phyloP scores from a whole-genome alignment of 2,329 filamentous ascomycete genomes.

The Fusarium palustre region DNA sequence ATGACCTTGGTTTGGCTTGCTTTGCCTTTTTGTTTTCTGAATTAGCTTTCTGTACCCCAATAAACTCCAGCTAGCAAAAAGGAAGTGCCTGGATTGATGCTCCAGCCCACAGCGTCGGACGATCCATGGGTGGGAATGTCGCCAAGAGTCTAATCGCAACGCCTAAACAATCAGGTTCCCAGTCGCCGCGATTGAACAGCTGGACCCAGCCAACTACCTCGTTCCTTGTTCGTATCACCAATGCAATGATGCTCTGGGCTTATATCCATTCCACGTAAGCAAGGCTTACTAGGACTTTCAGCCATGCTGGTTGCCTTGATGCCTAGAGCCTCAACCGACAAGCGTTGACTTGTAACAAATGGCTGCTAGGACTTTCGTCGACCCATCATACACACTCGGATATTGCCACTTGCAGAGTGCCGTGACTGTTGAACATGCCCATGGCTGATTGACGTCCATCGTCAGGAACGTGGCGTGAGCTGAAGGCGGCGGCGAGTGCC shows the following conservation, averaged over 20 bases:
- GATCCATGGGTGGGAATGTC: constrained; percentile 27
- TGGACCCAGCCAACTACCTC: constrained; percentile 1
- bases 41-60: constrained; percentile 26
- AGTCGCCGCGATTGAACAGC: background rate
- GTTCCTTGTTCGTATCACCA: background rate
- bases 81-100: constrained; percentile 34
- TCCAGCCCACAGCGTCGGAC: constrained; percentile 23
- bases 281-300: constrained; percentile 23
- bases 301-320: constrained; percentile 29
- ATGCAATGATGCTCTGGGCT: background rate
- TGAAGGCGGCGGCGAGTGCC: constrained; percentile 30
- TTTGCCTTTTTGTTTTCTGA: constrained; percentile 15
- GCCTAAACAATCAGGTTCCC: constrained; percentile 1
- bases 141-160: constrained; percentile 24
- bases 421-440: constrained; percentile 13
- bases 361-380: constrained; percentile 10
- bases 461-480: constrained; percentile 28
- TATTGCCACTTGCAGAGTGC: constrained; percentile 20
- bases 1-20: constrained; percentile 18
- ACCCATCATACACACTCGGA: constrained; percentile 21
- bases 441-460: constrained; percentile 20
- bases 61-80: constrained; percentile 27
- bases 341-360: constrained; percentile 22
- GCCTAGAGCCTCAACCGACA: constrained; percentile 2
- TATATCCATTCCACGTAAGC: constrained; percentile 7